phyloP scores from a whole-genome alignment of 2,329 filamentous ascomycete genomes.

The Ceratocystis alfenasii region DNA sequence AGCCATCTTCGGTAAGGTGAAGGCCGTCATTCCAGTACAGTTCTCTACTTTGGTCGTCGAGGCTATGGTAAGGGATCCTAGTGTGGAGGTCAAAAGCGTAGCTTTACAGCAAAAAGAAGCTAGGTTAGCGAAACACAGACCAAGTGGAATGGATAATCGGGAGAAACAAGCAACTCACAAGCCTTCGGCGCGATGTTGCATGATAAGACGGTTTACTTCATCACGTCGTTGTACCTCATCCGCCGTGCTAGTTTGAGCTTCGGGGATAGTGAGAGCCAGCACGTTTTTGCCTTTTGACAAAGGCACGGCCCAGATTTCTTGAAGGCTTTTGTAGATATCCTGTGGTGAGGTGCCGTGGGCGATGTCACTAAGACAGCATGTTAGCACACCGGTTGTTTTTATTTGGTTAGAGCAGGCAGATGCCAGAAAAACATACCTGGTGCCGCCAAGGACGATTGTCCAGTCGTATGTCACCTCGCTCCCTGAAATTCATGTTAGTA shows the following conservation, averaged over 20 bases:
- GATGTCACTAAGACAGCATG: conserved; percentile 36
- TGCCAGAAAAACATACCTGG: conserved; percentile 37
- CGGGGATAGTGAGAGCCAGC: conserved; percentile 52
- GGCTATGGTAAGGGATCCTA: conserved; percentile 42
- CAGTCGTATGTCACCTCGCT: conserved; percentile 39
- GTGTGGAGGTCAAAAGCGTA: conserved; percentile 45
- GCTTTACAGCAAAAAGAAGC: conserved; percentile 29
- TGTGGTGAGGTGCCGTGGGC: conserved; percentile 31
- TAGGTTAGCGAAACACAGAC: not conserved
- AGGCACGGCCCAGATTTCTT: conserved; percentile 40
- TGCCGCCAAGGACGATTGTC: conserved; percentile 52
- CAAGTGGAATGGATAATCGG: not conserved
- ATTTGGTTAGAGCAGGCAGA: not conserved
- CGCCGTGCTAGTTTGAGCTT: conserved; percentile 31
- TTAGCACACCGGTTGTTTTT: not conserved
- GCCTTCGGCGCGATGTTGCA: conserved; percentile 36
- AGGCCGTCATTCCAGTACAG: conserved; percentile 50
- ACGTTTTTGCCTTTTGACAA: conserved; percentile 42
- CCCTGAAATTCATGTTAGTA: conserved; percentile 21
- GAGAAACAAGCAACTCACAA: conserved; percentile 33
- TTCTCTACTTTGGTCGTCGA: conserved; percentile 36
- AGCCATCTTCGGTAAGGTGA: conserved; percentile 47
- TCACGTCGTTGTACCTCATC: conserved; percentile 31
- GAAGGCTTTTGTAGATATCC: conserved; percentile 39
- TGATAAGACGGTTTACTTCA: conserved; percentile 43